Evolutionary conservation across 768 basidiomycete genomes (phyloP), one percentile per base, ranked within the genome.

Genomic region (Suillus clintonianus): DNA sequence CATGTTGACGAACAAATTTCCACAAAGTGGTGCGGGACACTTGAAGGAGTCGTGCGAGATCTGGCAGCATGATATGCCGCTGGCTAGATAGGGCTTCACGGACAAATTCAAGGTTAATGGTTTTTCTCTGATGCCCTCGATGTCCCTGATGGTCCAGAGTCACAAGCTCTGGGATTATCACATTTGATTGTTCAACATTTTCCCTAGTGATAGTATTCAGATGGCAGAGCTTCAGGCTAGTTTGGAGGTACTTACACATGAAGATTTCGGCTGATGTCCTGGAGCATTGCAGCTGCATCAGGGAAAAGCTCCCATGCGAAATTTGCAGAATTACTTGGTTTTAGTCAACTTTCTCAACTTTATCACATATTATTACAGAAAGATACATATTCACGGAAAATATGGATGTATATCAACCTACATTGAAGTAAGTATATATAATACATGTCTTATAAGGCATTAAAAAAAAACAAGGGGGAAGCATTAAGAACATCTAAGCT

Each of bases 91-190:
- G 55, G 5, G 64, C 68, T 59, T 69, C 60, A 13, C 32, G 1
- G 5, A 69, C 41, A 34, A 50, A 69, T 4, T 55, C 61, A 4
- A 63, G 4, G 42, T 67, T 39, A 5, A 69, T 50, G 6, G 17
- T 32, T 24, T 69, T 69, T 15, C 17, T 17, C 3, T 62, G 64
- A 15, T 27, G 55, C 24, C 68, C 66, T 4, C 13, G 53, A 4
- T 10, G 2, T 17, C 62, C 55, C 19, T 57, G 64, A 11, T 36
- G 24, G 5, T 42, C 27, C 14, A 27, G n/a, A 6, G 37, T 58
- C 4, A 65, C 61, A 30, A 51, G 56, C 22, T 60, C 24, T 19
- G 66, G 66, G 5, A 67, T 56, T 8, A 5, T 7, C 8, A 57
- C 59, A 30, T 60, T 42, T 19, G 42, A 5, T 6, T 7, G 7